Evolutionary conservation across 176 grass and related monocot genomes (phyloP), one percentile per base, ranked within the genome.

Genomic region (Carex kokanica): DNA sequence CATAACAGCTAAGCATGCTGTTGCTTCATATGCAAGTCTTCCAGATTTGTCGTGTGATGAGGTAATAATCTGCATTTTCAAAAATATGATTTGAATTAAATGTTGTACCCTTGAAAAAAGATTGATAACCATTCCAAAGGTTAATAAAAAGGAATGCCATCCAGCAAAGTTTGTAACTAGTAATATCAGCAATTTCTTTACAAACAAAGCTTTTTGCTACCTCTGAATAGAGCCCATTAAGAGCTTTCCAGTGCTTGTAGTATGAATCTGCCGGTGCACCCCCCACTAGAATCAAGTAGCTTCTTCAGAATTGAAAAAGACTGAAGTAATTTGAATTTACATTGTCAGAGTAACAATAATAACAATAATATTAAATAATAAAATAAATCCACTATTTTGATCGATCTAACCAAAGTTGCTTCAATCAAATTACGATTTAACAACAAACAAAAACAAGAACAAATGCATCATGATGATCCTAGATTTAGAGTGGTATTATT

Each of bases 201-300:
- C 71, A 75, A 51, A 25, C 11, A 51, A 51, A 57, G 34, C 34
- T 23, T 29, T 6, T 80, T 27, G 10, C 32, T 51, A 98, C 95
- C 95, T 98, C 84, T 63, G 92, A 90, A 90, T 91, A 98, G 82
- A 98, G 87, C 49, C 90, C 92, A 89, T 82, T 91, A 7, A 98
- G 77, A 18, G 78, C 27, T 20, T 41, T 81, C 92, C 92, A 95
- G 38, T 95, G 88, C 62, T 83, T 91, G 31, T 81, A 80, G 88
- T 91, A 98, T 78, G 86, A 93, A 83, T 69, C 78, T 79, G 81
- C 60, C 55, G 86, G 85, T 74, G 64, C 71, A 43, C 59, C 75
- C 62, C 62, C 88, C 86, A 72, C 60, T 95, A 60, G 87, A 80
- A 83, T 95, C 95, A 32, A 95, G 86, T 59, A 95, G 70, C 80